Conservation (phyloP, 352 stramenopile species). For the Phytophthora podocarpi region DNA sequence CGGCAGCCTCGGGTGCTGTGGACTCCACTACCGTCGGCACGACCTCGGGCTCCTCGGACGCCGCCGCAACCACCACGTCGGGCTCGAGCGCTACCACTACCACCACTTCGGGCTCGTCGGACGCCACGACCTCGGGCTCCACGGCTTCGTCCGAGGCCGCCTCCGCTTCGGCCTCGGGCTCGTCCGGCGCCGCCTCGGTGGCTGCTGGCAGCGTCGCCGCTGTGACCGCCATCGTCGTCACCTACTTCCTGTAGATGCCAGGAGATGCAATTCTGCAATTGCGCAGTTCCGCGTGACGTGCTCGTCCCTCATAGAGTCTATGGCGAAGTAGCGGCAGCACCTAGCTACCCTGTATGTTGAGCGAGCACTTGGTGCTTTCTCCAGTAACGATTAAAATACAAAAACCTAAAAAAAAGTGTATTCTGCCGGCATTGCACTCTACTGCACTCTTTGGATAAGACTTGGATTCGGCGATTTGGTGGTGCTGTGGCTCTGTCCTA, state of each 20-base stretch:
- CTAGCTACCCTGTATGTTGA: constrained; percentile 18
- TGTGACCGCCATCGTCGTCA: constrained; percentile 33
- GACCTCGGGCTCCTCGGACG: constrained; percentile 24
- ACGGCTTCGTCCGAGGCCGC: constrained; percentile 16
- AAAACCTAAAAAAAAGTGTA: constrained; percentile 21
- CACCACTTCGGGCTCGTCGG: constrained; percentile 19
- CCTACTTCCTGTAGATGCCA: constrained; percentile 37
- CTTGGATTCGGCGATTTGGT: too few relatives aligned
- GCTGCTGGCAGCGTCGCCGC: constrained; percentile 36
- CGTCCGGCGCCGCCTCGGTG: constrained; percentile 37
- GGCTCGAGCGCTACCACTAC: constrained; percentile 22
- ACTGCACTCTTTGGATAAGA: too few relatives aligned
- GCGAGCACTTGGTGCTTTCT: constrained; percentile 4
- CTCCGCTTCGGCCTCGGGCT: constrained; percentile 27
- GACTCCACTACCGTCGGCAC: constrained; percentile 29
- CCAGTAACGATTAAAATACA: constrained; percentile 30
- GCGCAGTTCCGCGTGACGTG: constrained; percentile 12
- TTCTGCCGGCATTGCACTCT: too few relatives aligned
- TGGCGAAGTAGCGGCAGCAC: constrained; percentile 6
- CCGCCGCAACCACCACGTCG: constrained; percentile 13
- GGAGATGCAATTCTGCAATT: constrained; percentile 7
- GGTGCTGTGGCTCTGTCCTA: too few relatives aligned
- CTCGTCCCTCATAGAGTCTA: constrained; percentile 19
- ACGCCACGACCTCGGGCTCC: constrained; percentile 18
- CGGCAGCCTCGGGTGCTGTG: too few relatives aligned